Base-by-base conservation (phyloP, 1,284 basidiomycete species). In the Wolfiporia cocos region DNA sequence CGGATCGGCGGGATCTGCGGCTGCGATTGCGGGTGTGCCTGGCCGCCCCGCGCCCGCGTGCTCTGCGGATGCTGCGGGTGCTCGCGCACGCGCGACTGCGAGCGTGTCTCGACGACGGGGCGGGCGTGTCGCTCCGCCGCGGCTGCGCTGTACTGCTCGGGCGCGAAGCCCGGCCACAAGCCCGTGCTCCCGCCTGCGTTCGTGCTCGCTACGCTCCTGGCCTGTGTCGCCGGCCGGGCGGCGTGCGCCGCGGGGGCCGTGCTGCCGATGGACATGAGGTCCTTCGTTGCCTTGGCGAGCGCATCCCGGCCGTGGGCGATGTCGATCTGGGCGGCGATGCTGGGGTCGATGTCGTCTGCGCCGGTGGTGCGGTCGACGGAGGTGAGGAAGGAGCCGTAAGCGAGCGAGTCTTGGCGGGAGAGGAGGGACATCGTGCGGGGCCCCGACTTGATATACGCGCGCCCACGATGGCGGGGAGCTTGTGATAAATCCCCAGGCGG, bases 271-370 rank as follows among this genome's bases (percentile, higher is more conserved):
- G 76, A 65, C 72, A 84, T 81, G 41, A 84, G 71, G 57, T 81
- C 78, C 59, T 82, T 85, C 0, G 84, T 87, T 0, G 83, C 84
- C 57, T 80, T 82, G 36, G 77, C 63, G 44, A 87, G 69, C 9
- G 78, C 76, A 43, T 85, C 75, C 42, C 67, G 76, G 49, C 63
- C 62, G 43, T 63, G 56, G 37, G 57, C 53, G 28, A 59, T 57
- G 42, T 57, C 58, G 41, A 65, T 56, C 41, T 56, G 53, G 21
- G 59, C 55, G 11, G 58, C 51, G 51, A 65, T 43, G 44, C 50
- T 49, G 18, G 55, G 52, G 43, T 46, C 50, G 41, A 49, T 48
- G 44, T 51, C 54, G 42, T 52, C 58, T 45, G 59, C 52, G 39
- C 61, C 61, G 38, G 68, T 62, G 32, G 66, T 54, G 39, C 67